phyloP scores from a whole-genome alignment of 2,329 filamentous ascomycete species.

The Ophiostoma quercus region DNA sequence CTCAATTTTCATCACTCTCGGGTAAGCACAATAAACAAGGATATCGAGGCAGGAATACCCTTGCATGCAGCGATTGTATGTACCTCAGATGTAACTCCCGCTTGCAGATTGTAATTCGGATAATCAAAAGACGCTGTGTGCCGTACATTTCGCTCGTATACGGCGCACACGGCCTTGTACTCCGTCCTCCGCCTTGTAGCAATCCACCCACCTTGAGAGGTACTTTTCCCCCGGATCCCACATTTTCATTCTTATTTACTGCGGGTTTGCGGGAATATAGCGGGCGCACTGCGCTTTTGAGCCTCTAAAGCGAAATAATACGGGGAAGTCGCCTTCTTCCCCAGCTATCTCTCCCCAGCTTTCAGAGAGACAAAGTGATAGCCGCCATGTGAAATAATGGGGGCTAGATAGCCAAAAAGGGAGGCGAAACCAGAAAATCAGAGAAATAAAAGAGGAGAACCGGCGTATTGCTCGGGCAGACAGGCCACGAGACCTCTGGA shows the following conservation, averaged over 20 bases:
- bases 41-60: background rate
- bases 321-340: conserved; percentile 7
- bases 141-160: background rate
- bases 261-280: background rate
- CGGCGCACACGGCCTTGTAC: background rate
- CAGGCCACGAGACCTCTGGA: background rate
- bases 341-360: background rate
- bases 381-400: background rate
- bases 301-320: background rate
- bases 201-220: background rate
- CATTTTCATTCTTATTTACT: background rate
- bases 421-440: background rate
- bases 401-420: background rate
- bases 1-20: background rate
- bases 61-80: background rate
- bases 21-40: background rate
- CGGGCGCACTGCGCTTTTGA: background rate
- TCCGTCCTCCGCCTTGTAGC: background rate
- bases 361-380: background rate
- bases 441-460: background rate
- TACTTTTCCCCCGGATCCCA: conserved; percentile 3
- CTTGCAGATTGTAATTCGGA: background rate
- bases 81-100: background rate
- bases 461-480: conserved; percentile 1
- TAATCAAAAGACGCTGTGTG: background rate